phyloP scores from a whole-genome alignment of 352 stramenopile species.

The Peronosclerospora sorghi region DNA sequence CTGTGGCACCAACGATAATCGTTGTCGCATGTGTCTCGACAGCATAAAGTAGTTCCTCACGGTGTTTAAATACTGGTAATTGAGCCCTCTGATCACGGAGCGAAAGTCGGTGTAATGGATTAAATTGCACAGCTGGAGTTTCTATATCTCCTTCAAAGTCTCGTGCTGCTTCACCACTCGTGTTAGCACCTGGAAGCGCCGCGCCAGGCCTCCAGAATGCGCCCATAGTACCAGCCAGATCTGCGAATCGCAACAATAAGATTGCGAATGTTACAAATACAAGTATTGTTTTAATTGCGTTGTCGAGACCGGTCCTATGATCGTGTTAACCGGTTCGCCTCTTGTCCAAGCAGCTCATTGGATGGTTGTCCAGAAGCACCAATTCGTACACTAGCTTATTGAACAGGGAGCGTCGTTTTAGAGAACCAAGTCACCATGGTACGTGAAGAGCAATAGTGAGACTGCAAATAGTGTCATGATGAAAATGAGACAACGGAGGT shows the following conservation, averaged over 20 bases:
- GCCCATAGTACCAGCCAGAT: conserved; percentile 11
- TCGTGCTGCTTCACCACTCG: conserved; percentile 19
- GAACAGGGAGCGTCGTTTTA: conserved; percentile 72
- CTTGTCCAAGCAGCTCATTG: conserved; percentile 6
- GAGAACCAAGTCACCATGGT: conserved; percentile 81
- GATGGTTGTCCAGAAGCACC: conserved; percentile 24
- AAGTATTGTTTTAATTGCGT: conserved; percentile 1
- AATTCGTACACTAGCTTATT: conserved; percentile 42
- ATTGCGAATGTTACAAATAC: background rate
- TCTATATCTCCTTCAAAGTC: conserved; percentile 27
- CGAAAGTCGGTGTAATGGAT: conserved; percentile 49
- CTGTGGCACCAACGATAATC: conserved; percentile 89
- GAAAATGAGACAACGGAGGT: conserved; percentile 7
- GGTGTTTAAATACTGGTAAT: conserved; percentile 85
- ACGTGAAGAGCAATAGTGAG: conserved; percentile 12
- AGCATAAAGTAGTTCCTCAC: conserved; percentile 83
- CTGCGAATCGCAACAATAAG: background rate
- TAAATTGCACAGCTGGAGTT: conserved; percentile 38
- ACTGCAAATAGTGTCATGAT: background rate
- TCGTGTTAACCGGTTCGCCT: conserved; percentile 12
- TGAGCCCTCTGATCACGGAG: conserved; percentile 41
- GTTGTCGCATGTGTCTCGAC: conserved; percentile 83
- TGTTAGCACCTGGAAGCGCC: conserved; percentile 21
- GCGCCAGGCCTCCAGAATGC: conserved; percentile 65
- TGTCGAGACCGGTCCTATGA: conserved; percentile 1